Conservation (phyloP, 106 monocot species). For the Alisma plantagoaquatica region DNA sequence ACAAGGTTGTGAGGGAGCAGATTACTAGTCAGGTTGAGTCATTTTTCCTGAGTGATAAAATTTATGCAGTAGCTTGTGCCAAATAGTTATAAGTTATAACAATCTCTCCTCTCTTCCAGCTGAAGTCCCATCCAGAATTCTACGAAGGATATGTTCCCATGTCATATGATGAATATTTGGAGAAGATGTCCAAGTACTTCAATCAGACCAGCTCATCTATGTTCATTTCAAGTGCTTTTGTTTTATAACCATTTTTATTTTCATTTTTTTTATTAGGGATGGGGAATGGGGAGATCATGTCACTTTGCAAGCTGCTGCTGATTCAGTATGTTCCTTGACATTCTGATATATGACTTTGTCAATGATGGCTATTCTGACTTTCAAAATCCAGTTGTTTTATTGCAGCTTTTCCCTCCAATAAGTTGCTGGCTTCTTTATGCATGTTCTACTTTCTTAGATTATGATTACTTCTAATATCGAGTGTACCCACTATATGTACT, state of each 20-base stretch:
- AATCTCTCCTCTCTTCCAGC: conserved; percentile 32
- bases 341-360: no score
- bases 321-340: conserved; percentile 52
- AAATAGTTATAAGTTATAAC: background rate
- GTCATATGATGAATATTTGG: conserved; percentile 80
- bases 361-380: no score
- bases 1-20: conserved; percentile 73
- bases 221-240: background rate
- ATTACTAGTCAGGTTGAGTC: conserved; percentile 10
- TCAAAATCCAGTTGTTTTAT: background rate
- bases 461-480: no score
- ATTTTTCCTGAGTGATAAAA: no score
- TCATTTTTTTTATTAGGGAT: conserved; percentile 14
- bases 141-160: conserved; percentile 98
- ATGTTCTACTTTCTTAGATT: background rate
- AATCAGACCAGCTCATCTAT: background rate
- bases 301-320: conserved; percentile 88
- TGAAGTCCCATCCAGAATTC: conserved; percentile 63
- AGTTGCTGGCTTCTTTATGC: background rate
- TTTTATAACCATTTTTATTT: background rate
- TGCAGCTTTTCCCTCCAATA: background rate
- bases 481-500: no score
- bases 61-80: background rate
- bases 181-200: conserved; percentile 57
- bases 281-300: no score